Conservation (phyloP, 495 filamentous ascomycete species). For the Pyrenopolyporus hunteri region DNA sequence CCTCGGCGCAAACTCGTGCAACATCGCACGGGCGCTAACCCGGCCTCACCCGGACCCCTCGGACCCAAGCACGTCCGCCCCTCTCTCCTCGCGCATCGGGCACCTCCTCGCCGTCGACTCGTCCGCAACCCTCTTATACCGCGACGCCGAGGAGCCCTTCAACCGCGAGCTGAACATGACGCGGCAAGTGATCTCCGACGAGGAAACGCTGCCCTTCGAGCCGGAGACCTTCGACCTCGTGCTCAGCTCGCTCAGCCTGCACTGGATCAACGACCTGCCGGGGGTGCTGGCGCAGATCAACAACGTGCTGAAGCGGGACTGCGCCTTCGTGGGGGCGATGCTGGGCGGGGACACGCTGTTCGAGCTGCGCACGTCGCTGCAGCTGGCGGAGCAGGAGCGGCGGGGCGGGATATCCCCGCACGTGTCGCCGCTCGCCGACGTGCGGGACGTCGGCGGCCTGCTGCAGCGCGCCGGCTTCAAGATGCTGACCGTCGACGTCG, state of each 20-base stretch:
- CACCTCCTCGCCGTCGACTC: conserved; percentile 82
- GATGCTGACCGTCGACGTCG: conserved; percentile 95
- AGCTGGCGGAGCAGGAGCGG: conserved; percentile 88
- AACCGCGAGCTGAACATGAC: conserved; percentile 72
- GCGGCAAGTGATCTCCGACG: conserved; percentile 73
- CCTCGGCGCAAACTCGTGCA: conserved; percentile 93
- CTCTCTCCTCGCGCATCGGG: conserved; percentile 69
- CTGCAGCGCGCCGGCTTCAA: conserved; percentile 88
- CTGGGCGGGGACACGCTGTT: conserved; percentile 92
- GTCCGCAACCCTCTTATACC: conserved; percentile 76
- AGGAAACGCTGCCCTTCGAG: conserved; percentile 75
- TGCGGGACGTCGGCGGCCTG: conserved; percentile 87
- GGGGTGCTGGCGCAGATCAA: conserved; percentile 81
- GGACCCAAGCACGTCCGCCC: conserved; percentile 59
- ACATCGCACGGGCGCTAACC: conserved; percentile 82
- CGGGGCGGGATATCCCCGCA: conserved; percentile 86
- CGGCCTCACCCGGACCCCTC: conserved; percentile 65
- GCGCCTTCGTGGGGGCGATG: conserved; percentile 94
- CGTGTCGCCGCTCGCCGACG: conserved; percentile 89
- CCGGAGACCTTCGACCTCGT: conserved; percentile 86
- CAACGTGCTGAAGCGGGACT: conserved; percentile 83
- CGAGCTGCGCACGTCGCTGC: conserved; percentile 91
- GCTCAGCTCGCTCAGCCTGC: conserved; percentile 82
- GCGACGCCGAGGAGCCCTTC: conserved; percentile 78
- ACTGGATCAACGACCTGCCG: conserved; percentile 98